Conservation (phyloP, 208 protist genomes). For the Trypanosoma theileri region DNA sequence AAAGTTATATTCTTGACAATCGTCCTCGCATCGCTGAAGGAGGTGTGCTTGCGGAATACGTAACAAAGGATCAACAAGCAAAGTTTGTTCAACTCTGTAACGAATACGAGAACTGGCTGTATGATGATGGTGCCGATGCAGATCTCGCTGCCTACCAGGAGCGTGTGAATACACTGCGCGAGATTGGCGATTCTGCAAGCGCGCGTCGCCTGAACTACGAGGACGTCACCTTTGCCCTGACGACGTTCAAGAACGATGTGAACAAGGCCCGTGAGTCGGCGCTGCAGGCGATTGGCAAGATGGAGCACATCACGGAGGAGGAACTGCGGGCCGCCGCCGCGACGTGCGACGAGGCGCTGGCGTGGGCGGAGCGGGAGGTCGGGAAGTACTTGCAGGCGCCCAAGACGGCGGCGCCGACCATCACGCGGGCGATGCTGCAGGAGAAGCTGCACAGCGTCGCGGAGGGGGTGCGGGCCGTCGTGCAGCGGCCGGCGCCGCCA, state of each 20-base stretch:
- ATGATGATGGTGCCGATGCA: slow-evolving; percentile 83
- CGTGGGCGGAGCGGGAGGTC: slow-evolving; percentile 57
- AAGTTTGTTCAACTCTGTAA: slow-evolving; percentile 68
- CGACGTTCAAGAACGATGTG: slow-evolving; percentile 44
- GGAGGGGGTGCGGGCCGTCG: slow-evolving; percentile 38
- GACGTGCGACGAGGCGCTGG: slow-evolving; percentile 52
- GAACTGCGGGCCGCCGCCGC: slow-evolving; percentile 58
- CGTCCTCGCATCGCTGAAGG: slow-evolving; percentile 61
- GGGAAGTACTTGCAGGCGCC: slow-evolving; percentile 36
- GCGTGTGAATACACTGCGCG: slow-evolving; percentile 70
- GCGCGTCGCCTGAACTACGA: slow-evolving; percentile 55
- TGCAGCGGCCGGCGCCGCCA: slow-evolving; percentile 55
- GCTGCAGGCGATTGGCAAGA: slow-evolving; percentile 58
- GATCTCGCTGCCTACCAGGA: slow-evolving; percentile 66
- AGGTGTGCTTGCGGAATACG: slow-evolving; percentile 70
- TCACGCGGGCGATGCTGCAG: slow-evolving; percentile 45
- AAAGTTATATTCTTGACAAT: slow-evolving; percentile 91
- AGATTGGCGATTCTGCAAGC: slow-evolving; percentile 77
- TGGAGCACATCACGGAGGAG: slow-evolving; percentile 77
- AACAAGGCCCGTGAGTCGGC: slow-evolving; percentile 39
- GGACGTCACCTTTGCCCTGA: slow-evolving; percentile 63
- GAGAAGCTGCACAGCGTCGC: slow-evolving; percentile 39
- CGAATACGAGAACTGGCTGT: slow-evolving; percentile 86
- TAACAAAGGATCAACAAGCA: slow-evolving; percentile 41
- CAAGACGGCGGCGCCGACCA: slow-evolving; percentile 43